Conservation (phyloP, 768 basidiomycete species). For the Asterophora lycoperdoides region DNA sequence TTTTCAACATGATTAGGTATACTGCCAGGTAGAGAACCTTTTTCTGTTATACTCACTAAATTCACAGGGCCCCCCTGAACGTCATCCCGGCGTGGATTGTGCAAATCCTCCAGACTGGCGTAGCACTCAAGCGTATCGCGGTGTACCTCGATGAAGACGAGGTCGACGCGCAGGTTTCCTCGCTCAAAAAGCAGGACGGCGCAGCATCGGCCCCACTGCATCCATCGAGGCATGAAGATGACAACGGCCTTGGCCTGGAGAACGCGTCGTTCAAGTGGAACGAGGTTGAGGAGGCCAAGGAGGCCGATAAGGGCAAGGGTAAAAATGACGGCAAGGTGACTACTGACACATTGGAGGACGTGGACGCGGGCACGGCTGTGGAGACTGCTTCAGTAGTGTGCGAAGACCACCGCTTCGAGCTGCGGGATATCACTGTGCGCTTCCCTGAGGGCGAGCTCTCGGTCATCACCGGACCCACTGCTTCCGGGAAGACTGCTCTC, state of each 20-base stretch:
- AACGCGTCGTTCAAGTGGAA: constrained; percentile 63
- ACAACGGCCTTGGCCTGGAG: constrained; percentile 50
- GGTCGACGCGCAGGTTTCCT: constrained; percentile 61
- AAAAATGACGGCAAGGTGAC: constrained; percentile 6
- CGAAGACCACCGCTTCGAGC: constrained; percentile 56
- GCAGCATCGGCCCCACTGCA: constrained; percentile 10
- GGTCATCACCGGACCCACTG: constrained; percentile 74
- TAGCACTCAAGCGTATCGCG: constrained; percentile 65
- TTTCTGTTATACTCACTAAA: not conserved
- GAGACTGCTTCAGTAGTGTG: constrained; percentile 20
- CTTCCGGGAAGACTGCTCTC: constrained; percentile 78
- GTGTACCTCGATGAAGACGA: constrained; percentile 69
- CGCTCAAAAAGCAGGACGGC: constrained; percentile 41
- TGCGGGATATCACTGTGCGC: constrained; percentile 58
- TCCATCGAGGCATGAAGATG: constrained; percentile 26
- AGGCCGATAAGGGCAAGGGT: constrained; percentile 13
- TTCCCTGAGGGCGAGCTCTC: constrained; percentile 75
- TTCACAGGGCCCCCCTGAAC: constrained; percentile 59
- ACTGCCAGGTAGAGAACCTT: constrained; percentile 6
- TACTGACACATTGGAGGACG: not conserved
- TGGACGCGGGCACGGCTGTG: constrained; percentile 16
- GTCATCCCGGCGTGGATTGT: constrained; percentile 80
- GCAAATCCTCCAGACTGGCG: constrained; percentile 66
- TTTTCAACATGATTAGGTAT: constrained; percentile 84
- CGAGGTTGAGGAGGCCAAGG: constrained; percentile 33